A percentile compares a stretch with the other conserved stretches of the same genome.
Conservation (phyloP, 805 yeast species). For the Wickerhamomyces tratensis region DNA sequence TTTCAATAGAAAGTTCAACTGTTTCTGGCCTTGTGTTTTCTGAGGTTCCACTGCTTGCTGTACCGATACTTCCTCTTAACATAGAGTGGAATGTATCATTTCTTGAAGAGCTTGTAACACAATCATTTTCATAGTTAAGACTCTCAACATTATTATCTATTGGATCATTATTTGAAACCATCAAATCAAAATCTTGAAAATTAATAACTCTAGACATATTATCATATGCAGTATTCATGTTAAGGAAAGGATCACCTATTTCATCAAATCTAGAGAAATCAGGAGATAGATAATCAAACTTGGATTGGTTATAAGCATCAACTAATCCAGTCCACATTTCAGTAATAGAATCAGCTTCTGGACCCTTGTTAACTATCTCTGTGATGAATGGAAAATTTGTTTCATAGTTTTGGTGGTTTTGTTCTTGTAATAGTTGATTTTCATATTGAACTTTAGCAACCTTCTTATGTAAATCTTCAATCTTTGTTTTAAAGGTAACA, state of each 20-base stretch:
- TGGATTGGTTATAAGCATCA: constrained; percentile 16
- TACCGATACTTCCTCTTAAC: not conserved
- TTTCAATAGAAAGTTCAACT: not conserved
- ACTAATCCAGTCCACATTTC: constrained; percentile 15
- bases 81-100: not conserved
- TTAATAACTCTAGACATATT: not conserved
- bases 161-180: not conserved
- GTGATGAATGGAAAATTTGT: not conserved
- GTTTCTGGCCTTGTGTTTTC: not conserved
- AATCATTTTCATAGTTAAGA: no score
- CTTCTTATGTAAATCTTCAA: not conserved
- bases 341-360: not conserved
- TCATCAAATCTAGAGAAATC: constrained; percentile 10
- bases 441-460: not conserved
- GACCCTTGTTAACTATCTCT: not conserved
- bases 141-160: no score
- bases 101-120: not conserved
- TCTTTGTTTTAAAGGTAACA: constrained; percentile 1
- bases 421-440: not conserved
- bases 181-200: constrained; percentile 1
- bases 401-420: not conserved
- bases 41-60: not conserved
- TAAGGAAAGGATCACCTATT: constrained; percentile 16
- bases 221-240: not conserved
- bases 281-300: constrained; percentile 20